Conservation (phyloP, 1,139 yeast genomes). For the Saccharomyces hybrid region DNA sequence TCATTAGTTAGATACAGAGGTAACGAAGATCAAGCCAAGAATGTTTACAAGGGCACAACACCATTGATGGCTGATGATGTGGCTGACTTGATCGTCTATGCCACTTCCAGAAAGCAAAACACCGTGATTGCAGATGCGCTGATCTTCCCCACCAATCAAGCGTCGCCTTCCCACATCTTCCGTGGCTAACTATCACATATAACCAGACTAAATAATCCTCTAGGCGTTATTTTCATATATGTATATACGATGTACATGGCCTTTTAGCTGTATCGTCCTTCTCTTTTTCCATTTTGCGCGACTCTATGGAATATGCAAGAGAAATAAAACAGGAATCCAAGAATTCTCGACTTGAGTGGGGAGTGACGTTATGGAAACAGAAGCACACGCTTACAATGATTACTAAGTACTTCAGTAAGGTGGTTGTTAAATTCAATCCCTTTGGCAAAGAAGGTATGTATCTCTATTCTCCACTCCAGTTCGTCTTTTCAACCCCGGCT, state of each 20-base stretch:
- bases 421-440: constrained; percentile 75
- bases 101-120: constrained; percentile 61
- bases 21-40: constrained; percentile 58
- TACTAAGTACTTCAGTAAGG: constrained; percentile 75
- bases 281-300: not conserved
- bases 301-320: not conserved
- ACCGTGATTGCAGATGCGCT: constrained; percentile 74
- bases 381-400: constrained; percentile 43
- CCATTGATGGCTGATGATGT: constrained; percentile 74
- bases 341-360: no score
- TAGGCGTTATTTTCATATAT: not conserved
- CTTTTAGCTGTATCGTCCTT: not conserved
- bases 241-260: not conserved
- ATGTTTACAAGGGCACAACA: constrained; percentile 63
- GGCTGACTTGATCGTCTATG: constrained; percentile 73
- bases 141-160: constrained; percentile 74
- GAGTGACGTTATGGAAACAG: no score
- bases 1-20: constrained; percentile 71
- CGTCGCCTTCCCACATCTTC: constrained; percentile 57
- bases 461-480: not conserved
- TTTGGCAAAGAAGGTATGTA: constrained; percentile 55
- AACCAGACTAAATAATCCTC: not conserved
- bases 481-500: not conserved
- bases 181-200: constrained; percentile 11
- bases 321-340: not conserved